Base-by-base conservation (phyloP, 1,284 basidiomycete genomes). In the Apiotrichum porosum region DNA sequence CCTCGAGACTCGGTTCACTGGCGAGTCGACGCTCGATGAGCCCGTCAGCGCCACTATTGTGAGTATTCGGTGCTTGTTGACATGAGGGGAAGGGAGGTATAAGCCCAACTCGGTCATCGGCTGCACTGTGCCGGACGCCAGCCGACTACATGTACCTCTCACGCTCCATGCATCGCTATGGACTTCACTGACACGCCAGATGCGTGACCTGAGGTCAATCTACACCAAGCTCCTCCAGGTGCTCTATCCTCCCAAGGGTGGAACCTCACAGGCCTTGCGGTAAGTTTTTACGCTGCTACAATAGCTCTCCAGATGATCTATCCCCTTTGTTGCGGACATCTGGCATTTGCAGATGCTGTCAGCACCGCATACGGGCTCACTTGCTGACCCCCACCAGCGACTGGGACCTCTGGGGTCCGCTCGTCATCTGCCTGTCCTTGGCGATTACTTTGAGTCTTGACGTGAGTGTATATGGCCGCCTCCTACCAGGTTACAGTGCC, bases 321-420 rank as follows among this genome's bases (percentile, higher is more conserved):
- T n/a, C n/a, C n/a, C n/a, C n/a, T n/a, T n/a, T n/a, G n/a, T n/a
- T n/a, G n/a, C n/a, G n/a, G n/a, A n/a, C n/a, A n/a, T n/a, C n/a
- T n/a, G n/a, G n/a, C n/a, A n/a, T n/a, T n/a, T n/a, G n/a, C n/a
- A n/a, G n/a, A n/a, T n/a, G n/a, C n/a, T n/a, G n/a, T n/a, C n/a
- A n/a, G n/a, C n/a, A n/a, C n/a, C n/a, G n/a, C n/a, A n/a, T n/a
- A n/a, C n/a, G n/a, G n/a, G n/a, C n/a, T n/a, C n/a, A n/a, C n/a
- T n/a, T n/a, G n/a, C n/a, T n/a, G n/a, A n/a, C n/a, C n/a, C n/a
- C n/a, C n/a, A n/a, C n/a, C 60, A 88, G 88, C 56, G 92, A 95
- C 64, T 97, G 92, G 92, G 91, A 97, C 72, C 78, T 97, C 31
- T 97, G 91, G 92, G 92, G 91, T 2, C 92, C 91, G 10, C 78